These are phyloP conservation scores for Radiomyces spectabilis DNA, from an alignment of 192 early-diverging fungal genomes.

Conservation along the genomic window DNA sequence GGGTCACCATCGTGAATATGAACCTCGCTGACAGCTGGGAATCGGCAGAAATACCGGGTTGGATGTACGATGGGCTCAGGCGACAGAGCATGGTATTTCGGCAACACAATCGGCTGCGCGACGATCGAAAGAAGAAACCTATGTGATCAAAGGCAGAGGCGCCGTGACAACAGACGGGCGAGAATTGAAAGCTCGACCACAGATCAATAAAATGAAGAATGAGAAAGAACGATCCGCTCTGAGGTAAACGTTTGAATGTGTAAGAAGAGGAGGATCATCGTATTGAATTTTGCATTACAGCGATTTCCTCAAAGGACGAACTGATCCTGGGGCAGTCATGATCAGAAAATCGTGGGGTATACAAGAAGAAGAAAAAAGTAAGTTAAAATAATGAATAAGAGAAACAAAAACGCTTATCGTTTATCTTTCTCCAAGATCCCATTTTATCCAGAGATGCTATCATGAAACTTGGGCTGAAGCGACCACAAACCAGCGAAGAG, in stretches of 20 bases:
- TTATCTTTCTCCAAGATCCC: no score
- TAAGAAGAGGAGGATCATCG: not conserved
- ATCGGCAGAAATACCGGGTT: constrained; percentile 2
- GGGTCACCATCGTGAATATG: not conserved
- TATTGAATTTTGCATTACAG: constrained; percentile 1
- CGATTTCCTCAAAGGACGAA: constrained; percentile 15
- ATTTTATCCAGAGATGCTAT: no score
- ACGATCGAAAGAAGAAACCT: not conserved
- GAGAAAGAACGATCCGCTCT: not conserved
- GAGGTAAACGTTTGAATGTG: not conserved
- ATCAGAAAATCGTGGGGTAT: constrained; percentile 18
- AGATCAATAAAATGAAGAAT: not conserved
- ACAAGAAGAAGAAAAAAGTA: constrained; percentile 8
- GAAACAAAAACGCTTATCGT: no score
- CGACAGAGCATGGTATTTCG: not conserved
- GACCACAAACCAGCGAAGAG: no score
- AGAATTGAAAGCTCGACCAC: no score
- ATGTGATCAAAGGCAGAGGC: not conserved
- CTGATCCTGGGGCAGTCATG: constrained; percentile 21
- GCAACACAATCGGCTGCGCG: not conserved
- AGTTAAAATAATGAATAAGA: no score
- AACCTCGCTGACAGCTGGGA: not conserved
- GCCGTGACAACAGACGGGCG: no score
- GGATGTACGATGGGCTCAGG: constrained; percentile 15
- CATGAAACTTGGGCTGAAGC: no score